A percentile compares a stretch with the other conserved stretches of the same genome.
These are phyloP conservation scores for Diplotaxis tenuifolia DNA, from an alignment of 345 rosid genomes.

Conservation along the genomic window DNA sequence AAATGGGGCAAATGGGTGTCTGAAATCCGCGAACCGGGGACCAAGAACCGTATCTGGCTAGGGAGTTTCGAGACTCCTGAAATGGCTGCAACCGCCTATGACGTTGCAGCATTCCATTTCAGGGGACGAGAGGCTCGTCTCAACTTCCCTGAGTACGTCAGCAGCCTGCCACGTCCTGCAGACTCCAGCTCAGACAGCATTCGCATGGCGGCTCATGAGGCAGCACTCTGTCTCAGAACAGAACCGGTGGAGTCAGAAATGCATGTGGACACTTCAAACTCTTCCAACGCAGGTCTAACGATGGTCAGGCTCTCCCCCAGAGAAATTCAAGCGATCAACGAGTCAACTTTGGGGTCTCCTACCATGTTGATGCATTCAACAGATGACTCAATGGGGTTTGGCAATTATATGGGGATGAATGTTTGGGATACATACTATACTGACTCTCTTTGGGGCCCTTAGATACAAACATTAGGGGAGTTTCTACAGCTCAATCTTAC, in stretches of 20 bases:
- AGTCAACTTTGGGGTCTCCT: conserved; percentile 83
- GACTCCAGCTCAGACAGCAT: conserved; percentile 61
- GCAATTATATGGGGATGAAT: conserved; percentile 22
- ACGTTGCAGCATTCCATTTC: conserved; percentile 76
- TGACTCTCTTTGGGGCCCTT: conserved; percentile 38
- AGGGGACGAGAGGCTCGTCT: conserved; percentile 74
- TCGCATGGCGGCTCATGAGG: conserved; percentile 76
- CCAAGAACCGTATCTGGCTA: conserved; percentile 79
- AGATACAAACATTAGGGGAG: neutral
- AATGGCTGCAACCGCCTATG: conserved; percentile 96
- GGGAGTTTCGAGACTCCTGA: conserved; percentile 87
- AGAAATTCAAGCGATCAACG: conserved; percentile 85
- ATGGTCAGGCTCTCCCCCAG: conserved; percentile 65
- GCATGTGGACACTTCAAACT: conserved; percentile 26
- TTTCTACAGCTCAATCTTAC: conserved; percentile 6
- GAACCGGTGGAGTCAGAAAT: conserved; percentile 21
- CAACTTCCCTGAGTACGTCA: conserved; percentile 68
- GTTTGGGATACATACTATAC: conserved; percentile 34
- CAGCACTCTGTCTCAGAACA: conserved; percentile 42
- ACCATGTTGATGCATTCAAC: conserved; percentile 61
- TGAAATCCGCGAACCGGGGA: conserved; percentile 90
- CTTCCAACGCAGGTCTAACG: conserved; percentile 40
- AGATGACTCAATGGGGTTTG: conserved; percentile 15
- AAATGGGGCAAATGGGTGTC: conserved; percentile 99
- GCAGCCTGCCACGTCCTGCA: conserved; percentile 59